These are phyloP conservation scores for Pistacia atlantica DNA, from an alignment of 345 rosid genomes.

Conservation along the genomic window DNA sequence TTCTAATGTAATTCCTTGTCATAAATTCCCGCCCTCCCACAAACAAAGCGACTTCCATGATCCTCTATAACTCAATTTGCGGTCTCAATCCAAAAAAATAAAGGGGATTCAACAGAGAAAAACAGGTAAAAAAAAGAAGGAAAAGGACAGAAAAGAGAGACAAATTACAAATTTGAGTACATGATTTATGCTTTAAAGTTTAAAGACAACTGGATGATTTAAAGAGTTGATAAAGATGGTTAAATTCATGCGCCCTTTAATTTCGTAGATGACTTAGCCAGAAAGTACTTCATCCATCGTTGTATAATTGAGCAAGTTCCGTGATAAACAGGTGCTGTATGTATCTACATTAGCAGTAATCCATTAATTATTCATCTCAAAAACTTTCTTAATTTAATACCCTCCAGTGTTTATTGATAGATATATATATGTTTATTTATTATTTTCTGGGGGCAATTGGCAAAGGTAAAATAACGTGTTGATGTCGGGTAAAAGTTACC, in stretches of 20 bases:
- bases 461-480: neutral
- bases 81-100: conserved; percentile 34
- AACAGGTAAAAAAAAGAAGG: conserved; percentile 13
- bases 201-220: conserved; percentile 14
- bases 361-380: neutral
- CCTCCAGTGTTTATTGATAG: too few relatives aligned
- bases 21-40: conserved; percentile 2
- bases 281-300: neutral
- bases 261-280: conserved; percentile 1
- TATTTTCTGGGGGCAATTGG: neutral
- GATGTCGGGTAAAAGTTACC: neutral
- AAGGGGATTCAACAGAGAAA: conserved; percentile 14
- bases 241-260: conserved; percentile 7
- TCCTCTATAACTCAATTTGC: conserved; percentile 28
- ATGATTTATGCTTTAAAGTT: conserved; percentile 25
- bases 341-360: neutral
- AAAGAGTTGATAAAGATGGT: conserved; percentile 28
- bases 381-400: too few relatives aligned
- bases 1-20: conserved; percentile 6
- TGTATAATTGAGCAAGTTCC: conserved; percentile 26
- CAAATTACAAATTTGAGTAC: conserved; percentile 24
- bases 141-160: conserved; percentile 29
- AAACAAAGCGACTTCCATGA: conserved; percentile 29
- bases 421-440: too few relatives aligned
- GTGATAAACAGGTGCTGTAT: neutral